A percentile compares a stretch with the other conserved stretches of the same genome.
Conservation (phyloP, 495 filamentous ascomycete genomes). For the Amorphotheca resinae region DNA sequence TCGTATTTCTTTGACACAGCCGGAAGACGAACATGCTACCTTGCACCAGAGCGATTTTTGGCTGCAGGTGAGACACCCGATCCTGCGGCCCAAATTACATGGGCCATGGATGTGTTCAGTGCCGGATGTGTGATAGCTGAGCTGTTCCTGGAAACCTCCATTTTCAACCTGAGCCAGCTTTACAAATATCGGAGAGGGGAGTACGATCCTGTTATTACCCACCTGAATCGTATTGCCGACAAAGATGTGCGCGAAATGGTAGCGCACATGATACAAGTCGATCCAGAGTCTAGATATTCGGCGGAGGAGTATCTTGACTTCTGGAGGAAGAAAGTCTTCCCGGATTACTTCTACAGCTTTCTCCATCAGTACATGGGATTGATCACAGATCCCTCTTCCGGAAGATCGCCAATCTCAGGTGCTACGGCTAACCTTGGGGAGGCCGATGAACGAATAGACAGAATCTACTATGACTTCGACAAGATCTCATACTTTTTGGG, state of each 20-base stretch:
- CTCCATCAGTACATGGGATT: constrained; percentile 94
- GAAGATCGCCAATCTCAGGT: constrained; percentile 49
- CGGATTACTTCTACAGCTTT: constrained; percentile 92
- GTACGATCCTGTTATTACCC: constrained; percentile 72
- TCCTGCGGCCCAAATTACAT: constrained; percentile 54
- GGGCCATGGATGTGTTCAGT: constrained; percentile 99
- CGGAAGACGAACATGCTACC: constrained; percentile 84
- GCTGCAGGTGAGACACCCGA: constrained; percentile 47
- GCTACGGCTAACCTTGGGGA: constrained; percentile 59
- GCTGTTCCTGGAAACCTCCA: constrained; percentile 86
- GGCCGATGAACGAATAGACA: constrained; percentile 85
- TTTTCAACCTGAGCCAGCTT: constrained; percentile 85
- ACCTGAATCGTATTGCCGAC: constrained; percentile 79
- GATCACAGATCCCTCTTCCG: constrained; percentile 86
- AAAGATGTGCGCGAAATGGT: constrained; percentile 77
- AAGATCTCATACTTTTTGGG: constrained; percentile 92
- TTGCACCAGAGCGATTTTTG: constrained; percentile 88
- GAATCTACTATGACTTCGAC: constrained; percentile 89
- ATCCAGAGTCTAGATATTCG: constrained; percentile 82
- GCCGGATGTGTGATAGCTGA: constrained; percentile 96
- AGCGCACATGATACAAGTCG: constrained; percentile 86
- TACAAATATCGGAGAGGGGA: constrained; percentile 88
- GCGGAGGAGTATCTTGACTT: constrained; percentile 92
- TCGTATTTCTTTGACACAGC: constrained; percentile 96
- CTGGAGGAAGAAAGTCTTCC: constrained; percentile 84